Base-by-base conservation (phyloP, 2,329 filamentous ascomycete species). In the Aspergillus sp. region DNA sequence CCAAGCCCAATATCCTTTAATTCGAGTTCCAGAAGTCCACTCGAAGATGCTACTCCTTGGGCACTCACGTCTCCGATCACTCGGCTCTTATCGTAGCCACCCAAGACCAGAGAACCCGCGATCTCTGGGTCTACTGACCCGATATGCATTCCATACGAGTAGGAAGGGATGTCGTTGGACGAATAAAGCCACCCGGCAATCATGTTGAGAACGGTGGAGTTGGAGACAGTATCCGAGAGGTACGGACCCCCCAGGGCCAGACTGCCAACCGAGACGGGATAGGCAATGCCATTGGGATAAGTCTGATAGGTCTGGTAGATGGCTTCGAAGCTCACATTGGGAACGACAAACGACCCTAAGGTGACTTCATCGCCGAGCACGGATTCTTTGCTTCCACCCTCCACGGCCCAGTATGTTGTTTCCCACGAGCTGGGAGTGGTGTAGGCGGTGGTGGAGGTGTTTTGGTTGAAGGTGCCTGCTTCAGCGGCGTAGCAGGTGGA, bases 91-190 rank as follows among this genome's bases (percentile, higher is more conserved):
- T 81, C 79, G 60, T 80, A 80, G 1, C 77, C 78, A 3, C 78
- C 79, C 48, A 78, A 73, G 17, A 72, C 67, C 5, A 80, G 66
- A 0, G 79, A 80, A 0, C 75, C 77, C 0, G 64, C 50, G 61
- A 78, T 72, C 0, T 55, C 47, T 5, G 71, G 70, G 15, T 61
- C 64, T 2, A 67, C 76, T 0, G 78, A 76, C 5, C 78, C 78
- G 19, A 81, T 78, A 57, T 81, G 79, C 74, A 81, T 70, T 15
- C 74, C 72, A 59, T 75, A 80, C 0, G 77, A 79, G 59, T 77
- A 79, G 1, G 78, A 80, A 2, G 73, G 70, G 17, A 69, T 77
- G 4, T 10, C 5, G 12, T 19, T 17, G 2, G 41, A 56, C 17
- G 59, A 61, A 21, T 60, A 63, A 5, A 63, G 57, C 60, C 50